A percentile compares a stretch with the other conserved stretches of the same genome.
Conservation (phyloP, 441 rosid genomes). For the Hura crepitans region DNA sequence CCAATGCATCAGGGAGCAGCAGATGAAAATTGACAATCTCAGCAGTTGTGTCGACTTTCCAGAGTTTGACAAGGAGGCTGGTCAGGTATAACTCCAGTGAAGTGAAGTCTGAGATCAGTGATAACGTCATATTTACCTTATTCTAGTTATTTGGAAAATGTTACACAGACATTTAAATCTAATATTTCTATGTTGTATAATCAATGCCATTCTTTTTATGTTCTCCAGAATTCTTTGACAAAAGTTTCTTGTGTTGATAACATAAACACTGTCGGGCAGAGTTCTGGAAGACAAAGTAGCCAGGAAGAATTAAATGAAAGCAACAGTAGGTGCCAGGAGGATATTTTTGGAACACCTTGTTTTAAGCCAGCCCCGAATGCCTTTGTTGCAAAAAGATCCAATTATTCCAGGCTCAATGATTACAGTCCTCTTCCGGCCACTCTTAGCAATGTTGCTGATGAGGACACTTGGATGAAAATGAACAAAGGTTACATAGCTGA, state of each 20-base stretch:
- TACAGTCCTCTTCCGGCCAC: slow-evolving; percentile 78
- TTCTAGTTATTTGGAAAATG: neutral
- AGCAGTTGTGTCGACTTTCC: slow-evolving; percentile 43
- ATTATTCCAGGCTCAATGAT: slow-evolving; percentile 50
- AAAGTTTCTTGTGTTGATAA: slow-evolving; percentile 6
- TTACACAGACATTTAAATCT: neutral
- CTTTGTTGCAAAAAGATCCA: slow-evolving; percentile 71
- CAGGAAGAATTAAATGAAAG: slow-evolving; percentile 40
- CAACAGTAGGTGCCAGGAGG: slow-evolving; percentile 34
- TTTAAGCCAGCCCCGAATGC: slow-evolving; percentile 54
- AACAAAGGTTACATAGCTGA: slow-evolving; percentile 79
- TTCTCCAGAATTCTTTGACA: neutral
- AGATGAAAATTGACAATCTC: slow-evolving; percentile 57
- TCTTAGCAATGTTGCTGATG: slow-evolving; percentile 75
- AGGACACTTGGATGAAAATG: slow-evolving; percentile 87
- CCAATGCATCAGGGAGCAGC: slow-evolving; percentile 63
- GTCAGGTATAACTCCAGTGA: slow-evolving; percentile 47
- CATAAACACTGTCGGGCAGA: slow-evolving; percentile 25
- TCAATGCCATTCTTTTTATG: neutral
- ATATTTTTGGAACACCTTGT: slow-evolving; percentile 53
- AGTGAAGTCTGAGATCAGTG: slow-evolving; percentile 2
- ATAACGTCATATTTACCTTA: neutral
- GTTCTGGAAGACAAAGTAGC: slow-evolving; percentile 37
- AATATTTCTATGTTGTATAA: neutral
- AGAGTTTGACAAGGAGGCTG: slow-evolving; percentile 42